phyloP scores from a whole-genome alignment of 768 basidiomycete species.

The Collybia mongolica region DNA sequence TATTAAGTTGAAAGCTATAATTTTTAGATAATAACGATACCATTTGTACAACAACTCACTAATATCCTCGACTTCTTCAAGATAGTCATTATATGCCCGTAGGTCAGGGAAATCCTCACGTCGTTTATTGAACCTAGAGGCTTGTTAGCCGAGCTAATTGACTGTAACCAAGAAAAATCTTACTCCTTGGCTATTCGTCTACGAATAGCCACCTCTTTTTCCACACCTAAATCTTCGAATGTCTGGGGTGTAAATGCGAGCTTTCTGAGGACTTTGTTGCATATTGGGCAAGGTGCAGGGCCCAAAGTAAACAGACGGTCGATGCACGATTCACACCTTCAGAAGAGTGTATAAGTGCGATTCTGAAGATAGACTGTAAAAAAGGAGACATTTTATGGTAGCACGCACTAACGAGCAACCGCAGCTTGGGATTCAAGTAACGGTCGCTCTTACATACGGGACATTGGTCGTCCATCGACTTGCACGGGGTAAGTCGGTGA shows the following conservation, averaged over 20 bases:
- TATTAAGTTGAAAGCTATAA: conserved; percentile 89
- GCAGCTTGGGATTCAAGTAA: conserved; percentile 91
- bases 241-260: conserved; percentile 95
- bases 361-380: not conserved
- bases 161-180: conserved; percentile 18
- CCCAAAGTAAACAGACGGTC: conserved; percentile 95
- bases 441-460: conserved; percentile 97
- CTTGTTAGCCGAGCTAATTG: conserved; percentile 1
- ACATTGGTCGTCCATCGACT: conserved; percentile 94
- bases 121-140: conserved; percentile 86
- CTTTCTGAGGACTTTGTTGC: conserved; percentile 83
- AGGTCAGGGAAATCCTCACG: conserved; percentile 85
- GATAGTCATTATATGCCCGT: conserved; percentile 87
- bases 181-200: conserved; percentile 89
- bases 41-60: conserved; percentile 24
- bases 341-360: not conserved
- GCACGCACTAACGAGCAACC: conserved; percentile 92
- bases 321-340: conserved; percentile 97
- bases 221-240: conserved; percentile 88
- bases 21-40: conserved; percentile 3
- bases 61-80: conserved; percentile 95
- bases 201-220: conserved; percentile 91
- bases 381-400: conserved; percentile 92
- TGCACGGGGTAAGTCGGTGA: not conserved
- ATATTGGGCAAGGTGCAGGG: conserved; percentile 94